phyloP scores from a whole-genome alignment of 495 filamentous ascomycete species.

The Aspergillus indologenus region DNA sequence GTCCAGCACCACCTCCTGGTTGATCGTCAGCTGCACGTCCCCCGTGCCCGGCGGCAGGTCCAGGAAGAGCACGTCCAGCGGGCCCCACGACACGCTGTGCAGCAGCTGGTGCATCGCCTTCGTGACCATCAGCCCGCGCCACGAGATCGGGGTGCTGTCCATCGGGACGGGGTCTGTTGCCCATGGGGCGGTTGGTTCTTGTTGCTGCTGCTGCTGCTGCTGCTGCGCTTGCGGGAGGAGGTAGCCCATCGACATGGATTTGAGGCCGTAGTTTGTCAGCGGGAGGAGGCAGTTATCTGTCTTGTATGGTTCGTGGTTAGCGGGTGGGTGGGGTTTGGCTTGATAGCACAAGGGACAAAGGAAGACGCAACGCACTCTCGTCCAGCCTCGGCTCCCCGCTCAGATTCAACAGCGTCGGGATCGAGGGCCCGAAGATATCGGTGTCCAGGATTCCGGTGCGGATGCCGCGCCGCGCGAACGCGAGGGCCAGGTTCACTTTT shows the following conservation, averaged over 20 bases:
- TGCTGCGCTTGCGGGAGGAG: constrained; percentile 53
- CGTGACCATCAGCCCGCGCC: constrained; percentile 96
- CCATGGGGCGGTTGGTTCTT: constrained; percentile 19
- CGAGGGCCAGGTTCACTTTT: constrained; percentile 84
- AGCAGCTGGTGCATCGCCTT: constrained; percentile 95
- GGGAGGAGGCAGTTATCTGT: constrained; percentile 80
- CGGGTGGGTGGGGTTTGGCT: background rate
- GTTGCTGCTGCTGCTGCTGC: constrained; percentile 21
- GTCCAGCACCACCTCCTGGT: constrained; percentile 83
- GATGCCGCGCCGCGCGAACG: constrained; percentile 75
- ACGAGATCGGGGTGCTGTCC: constrained; percentile 79
- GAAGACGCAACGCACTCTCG: constrained; percentile 37
- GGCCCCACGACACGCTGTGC: constrained; percentile 89
- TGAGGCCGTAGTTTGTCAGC: constrained; percentile 90
- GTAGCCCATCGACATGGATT: constrained; percentile 98
- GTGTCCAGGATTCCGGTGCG: constrained; percentile 87
- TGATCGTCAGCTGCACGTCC: constrained; percentile 89
- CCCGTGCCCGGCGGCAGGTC: constrained; percentile 94
- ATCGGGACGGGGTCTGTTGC: constrained; percentile 34
- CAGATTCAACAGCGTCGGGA: constrained; percentile 85
- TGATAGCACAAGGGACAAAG: no score
- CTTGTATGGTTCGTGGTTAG: constrained; percentile 5
- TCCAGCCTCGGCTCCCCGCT: constrained; percentile 68
- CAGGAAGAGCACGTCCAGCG: constrained; percentile 78
- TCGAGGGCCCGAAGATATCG: constrained; percentile 94